Conservation (phyloP, 768 basidiomycete species). For the Mycena pura region DNA sequence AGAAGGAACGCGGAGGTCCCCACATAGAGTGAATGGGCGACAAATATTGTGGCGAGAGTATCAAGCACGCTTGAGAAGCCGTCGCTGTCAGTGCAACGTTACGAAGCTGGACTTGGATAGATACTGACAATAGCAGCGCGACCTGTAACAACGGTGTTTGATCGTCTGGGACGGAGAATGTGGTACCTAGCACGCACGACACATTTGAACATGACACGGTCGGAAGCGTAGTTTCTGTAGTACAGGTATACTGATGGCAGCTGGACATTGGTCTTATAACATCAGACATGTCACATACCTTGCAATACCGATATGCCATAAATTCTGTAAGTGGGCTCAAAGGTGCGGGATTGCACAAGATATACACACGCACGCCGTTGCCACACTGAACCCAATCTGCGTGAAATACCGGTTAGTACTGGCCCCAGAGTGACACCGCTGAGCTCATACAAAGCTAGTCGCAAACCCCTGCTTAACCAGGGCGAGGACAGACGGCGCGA, state of each 20-base stretch:
- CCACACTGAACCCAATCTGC: conserved; percentile 6
- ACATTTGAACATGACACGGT: conserved; percentile 5
- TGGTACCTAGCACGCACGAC: not conserved
- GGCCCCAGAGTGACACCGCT: too few relatives aligned
- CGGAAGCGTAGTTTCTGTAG: not conserved
- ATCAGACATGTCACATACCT: not conserved
- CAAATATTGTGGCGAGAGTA: conserved; percentile 13
- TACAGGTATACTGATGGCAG: conserved; percentile 6
- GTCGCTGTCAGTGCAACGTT: too few relatives aligned
- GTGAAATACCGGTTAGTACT: not conserved
- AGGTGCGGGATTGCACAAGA: not conserved
- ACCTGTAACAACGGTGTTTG: not conserved
- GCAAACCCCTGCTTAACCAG: conserved; percentile 2
- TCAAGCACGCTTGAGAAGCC: conserved; percentile 3
- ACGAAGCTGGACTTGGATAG: too few relatives aligned
- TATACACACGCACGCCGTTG: not conserved
- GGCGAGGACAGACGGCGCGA: not conserved
- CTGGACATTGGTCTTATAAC: not conserved
- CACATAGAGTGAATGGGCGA: conserved; percentile 19
- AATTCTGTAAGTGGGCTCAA: not conserved
- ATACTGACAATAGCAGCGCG: conserved; percentile 6
- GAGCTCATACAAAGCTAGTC: not conserved
- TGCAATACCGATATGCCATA: conserved; percentile 11
- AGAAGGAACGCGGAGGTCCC: too few relatives aligned
- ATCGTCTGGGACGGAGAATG: not conserved